phyloP scores from a whole-genome alignment of 2,329 filamentous ascomycete species.

The Elsinoe ampelina region DNA sequence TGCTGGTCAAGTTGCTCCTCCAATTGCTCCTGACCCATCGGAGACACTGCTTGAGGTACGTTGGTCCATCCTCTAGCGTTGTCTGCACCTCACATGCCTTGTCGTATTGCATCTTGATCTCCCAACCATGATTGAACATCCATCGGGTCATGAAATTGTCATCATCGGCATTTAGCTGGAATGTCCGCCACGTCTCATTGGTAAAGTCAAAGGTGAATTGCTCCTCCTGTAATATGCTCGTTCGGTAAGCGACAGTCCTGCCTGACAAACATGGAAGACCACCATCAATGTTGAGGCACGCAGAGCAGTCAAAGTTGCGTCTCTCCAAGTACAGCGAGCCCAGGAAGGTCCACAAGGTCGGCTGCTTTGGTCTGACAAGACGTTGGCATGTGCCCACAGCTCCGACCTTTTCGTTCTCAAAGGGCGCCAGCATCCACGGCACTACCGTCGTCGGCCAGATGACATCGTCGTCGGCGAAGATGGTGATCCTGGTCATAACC shows the following conservation, averaged over 20 bases:
- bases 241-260: constrained; percentile 83
- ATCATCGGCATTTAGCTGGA: constrained; percentile 89
- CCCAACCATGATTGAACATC: constrained; percentile 86
- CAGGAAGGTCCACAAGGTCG: constrained; percentile 74
- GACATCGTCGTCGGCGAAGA: constrained; percentile 94
- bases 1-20: constrained; percentile 89
- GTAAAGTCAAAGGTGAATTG: constrained; percentile 84
- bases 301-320: constrained; percentile 93
- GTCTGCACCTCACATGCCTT: constrained; percentile 85
- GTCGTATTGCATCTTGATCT: constrained; percentile 93
- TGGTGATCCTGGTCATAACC: constrained; percentile 72
- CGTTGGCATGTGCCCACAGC: constrained; percentile 89
- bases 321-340: constrained; percentile 87
- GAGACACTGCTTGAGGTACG: constrained; percentile 87
- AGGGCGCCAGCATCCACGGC: constrained; percentile 86
- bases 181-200: constrained; percentile 79
- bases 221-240: constrained; percentile 74
- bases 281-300: constrained; percentile 88
- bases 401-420: constrained; percentile 73
- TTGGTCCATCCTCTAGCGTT: constrained; percentile 77
- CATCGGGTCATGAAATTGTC: constrained; percentile 97
- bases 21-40: constrained; percentile 96
- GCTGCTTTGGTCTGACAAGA: constrained; percentile 58
- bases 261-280: constrained; percentile 96
- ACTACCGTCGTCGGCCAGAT: constrained; percentile 80